A percentile compares a stretch with the other conserved stretches of the same genome.
phyloP scores from a whole-genome alignment of 129 eudicot species.

The Centella asiatica region DNA sequence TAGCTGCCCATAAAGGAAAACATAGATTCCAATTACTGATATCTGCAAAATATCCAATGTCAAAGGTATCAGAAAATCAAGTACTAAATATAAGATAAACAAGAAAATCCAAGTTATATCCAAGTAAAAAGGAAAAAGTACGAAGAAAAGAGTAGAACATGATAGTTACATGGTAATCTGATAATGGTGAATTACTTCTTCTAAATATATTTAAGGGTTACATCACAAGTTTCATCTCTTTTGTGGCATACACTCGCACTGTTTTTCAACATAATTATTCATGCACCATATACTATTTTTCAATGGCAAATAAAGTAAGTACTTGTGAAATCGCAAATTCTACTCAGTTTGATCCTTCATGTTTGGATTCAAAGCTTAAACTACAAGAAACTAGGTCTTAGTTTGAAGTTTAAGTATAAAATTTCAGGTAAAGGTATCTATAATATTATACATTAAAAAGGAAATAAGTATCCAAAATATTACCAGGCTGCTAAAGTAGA shows the following conservation, averaged over 20 bases:
- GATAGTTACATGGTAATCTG: no score
- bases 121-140: not conserved
- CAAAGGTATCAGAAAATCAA: not conserved
- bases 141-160: not conserved
- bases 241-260: no score
- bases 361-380: not conserved
- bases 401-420: not conserved
- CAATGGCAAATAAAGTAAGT: no score
- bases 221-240: no score
- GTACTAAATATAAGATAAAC: not conserved
- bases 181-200: no score
- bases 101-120: not conserved
- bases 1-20: conserved; percentile 86
- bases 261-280: no score
- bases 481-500: conserved; percentile 92
- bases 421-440: not conserved
- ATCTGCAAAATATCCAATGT: conserved; percentile 40
- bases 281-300: no score
- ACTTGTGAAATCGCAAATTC: not conserved
- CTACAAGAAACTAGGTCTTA: not conserved
- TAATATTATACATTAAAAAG: not conserved
- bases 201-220: no score
- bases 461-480: conserved; percentile 6
- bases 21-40: conserved; percentile 75
- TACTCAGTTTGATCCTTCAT: not conserved